These are phyloP conservation scores for Oxyria digyna DNA, from an alignment of 148 eudicot species.

Conservation along the genomic window DNA sequence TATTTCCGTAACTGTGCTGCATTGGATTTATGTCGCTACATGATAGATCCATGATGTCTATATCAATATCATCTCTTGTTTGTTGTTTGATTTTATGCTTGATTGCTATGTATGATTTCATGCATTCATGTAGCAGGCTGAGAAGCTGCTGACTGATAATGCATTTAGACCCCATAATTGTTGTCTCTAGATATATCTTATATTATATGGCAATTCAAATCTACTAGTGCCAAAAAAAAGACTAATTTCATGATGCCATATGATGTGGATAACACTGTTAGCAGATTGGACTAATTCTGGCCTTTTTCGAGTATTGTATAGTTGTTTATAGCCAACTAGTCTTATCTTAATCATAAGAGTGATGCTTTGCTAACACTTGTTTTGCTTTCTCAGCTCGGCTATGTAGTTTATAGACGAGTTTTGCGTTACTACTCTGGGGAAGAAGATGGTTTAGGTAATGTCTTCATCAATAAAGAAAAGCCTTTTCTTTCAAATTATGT, in stretches of 20 bases:
- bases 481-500: background rate
- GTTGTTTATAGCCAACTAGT: background rate
- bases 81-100: background rate
- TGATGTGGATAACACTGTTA: background rate
- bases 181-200: background rate
- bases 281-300: background rate
- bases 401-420: slow-evolving; percentile 82
- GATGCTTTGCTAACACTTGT: background rate
- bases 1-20: background rate
- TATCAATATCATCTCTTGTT: background rate
- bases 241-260: background rate
- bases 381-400: slow-evolving; percentile 60
- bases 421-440: slow-evolving; percentile 95
- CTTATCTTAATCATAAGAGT: background rate
- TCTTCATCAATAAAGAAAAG: background rate
- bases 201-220: background rate
- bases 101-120: background rate
- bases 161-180: background rate
- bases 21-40: background rate
- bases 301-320: background rate
- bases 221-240: background rate
- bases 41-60: background rate
- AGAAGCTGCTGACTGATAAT: background rate
- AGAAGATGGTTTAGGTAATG: slow-evolving; percentile 92
- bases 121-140: background rate